Conservation (phyloP, 192 early-diverging fungal species). For the Coemansia sp. region DNA sequence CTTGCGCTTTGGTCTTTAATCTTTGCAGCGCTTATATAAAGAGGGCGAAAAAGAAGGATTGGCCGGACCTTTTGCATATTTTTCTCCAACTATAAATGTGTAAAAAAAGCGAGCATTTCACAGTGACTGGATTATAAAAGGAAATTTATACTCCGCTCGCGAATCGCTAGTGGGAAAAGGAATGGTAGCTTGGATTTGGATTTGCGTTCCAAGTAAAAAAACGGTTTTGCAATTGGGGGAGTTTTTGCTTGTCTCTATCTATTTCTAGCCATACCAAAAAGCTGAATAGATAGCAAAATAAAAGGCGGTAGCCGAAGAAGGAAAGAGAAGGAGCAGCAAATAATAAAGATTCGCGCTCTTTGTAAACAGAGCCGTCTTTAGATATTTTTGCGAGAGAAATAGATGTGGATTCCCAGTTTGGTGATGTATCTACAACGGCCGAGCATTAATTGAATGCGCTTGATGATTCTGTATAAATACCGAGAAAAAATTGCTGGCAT, state of each 20-base stretch:
- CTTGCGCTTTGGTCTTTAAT: background rate
- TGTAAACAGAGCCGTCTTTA: background rate
- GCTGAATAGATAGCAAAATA: background rate
- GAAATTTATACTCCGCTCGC: background rate
- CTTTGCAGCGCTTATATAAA: background rate
- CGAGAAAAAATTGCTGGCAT: too few species aligned
- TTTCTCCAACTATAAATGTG: background rate
- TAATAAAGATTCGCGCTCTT: background rate
- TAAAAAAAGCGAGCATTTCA: background rate
- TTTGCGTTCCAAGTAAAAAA: background rate
- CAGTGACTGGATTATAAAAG: background rate
- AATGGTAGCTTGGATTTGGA: background rate
- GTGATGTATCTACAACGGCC: background rate
- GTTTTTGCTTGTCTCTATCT: background rate
- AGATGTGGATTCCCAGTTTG: background rate
- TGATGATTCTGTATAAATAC: background rate
- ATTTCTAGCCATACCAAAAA: background rate
- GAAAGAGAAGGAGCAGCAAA: too few species aligned
- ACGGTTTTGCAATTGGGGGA: background rate
- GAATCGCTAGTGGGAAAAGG: background rate
- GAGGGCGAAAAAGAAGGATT: background rate
- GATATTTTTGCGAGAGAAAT: background rate
- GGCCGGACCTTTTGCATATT: background rate
- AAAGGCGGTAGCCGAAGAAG: background rate
- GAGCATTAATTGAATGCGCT: background rate